phyloP scores from a whole-genome alignment of 116 monocot genomes.

The Posidonia oceanica region DNA sequence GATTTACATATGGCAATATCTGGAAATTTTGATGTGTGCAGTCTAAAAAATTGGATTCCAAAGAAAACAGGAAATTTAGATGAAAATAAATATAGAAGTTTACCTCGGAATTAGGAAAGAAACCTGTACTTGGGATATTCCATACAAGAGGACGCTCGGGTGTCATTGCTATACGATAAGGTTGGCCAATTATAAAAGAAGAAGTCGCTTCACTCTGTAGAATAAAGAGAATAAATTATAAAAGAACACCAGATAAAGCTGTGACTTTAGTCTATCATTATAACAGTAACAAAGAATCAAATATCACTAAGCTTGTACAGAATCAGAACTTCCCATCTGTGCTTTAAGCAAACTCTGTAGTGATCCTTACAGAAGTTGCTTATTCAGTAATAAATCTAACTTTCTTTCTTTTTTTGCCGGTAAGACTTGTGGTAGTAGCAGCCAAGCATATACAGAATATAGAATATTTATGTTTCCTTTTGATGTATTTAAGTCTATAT shows the following conservation, averaged over 20 bases:
- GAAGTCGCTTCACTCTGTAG: slow-evolving; percentile 19
- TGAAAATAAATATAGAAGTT: neutral
- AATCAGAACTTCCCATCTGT: neutral
- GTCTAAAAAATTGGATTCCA: neutral
- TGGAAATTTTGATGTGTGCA: too few species aligned
- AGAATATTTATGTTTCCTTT: too few species aligned
- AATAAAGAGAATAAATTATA: slow-evolving; percentile 8
- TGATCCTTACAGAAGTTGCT: neutral
- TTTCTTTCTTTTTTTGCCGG: too few species aligned
- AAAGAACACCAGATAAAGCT: neutral
- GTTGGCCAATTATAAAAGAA: slow-evolving; percentile 17
- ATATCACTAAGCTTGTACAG: neutral
- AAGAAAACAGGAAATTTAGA: neutral
- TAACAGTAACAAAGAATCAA: neutral
- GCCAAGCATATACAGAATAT: too few species aligned
- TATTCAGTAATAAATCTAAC: too few species aligned
- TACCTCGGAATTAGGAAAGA: slow-evolving; percentile 13
- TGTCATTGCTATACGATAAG: slow-evolving; percentile 11
- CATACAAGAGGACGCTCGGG: slow-evolving; percentile 18
- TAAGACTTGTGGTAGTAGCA: too few species aligned
- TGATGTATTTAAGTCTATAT: too few species aligned
- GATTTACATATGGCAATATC: too few species aligned
- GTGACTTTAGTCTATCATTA: neutral
- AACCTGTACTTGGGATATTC: slow-evolving; percentile 17
- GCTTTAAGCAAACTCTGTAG: neutral